Evolutionary conservation across 495 filamentous ascomycete genomes (phyloP), one percentile per base, ranked within the genome.

Genomic region (Xylaria flabelliformis): DNA sequence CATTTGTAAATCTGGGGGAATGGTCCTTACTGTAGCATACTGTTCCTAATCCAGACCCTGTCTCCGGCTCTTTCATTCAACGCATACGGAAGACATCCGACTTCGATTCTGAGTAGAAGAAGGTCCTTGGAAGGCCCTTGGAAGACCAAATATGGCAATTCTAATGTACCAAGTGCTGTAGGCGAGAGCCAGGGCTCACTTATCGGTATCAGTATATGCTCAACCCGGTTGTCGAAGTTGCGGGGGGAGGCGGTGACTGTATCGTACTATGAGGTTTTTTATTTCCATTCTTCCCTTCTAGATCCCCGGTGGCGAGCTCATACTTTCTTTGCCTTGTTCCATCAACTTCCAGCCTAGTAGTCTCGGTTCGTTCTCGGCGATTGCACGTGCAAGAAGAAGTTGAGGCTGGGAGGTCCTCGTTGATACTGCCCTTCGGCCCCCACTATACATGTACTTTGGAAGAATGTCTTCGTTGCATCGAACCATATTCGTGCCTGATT

Each of bases 1-100:
- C 63, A 72, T 65, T 67, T 71, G 69, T 56, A 61, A 71, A 72
- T 72, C 70, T 72, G 70, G 70, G 69, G 70, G 46, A 65, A 65
- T 58, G 34, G 61, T 44, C 50, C 70, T 67, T 72, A 66, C 70
- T 72, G 69, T 72, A 64, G 29, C 69, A 29, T 29, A 29, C 36
- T 56, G 19, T 65, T 48, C 69, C 62, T 41, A 65, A 71, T 71
- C 39, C 24, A 39, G 69, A 51, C 63, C 70, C 24, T 67, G 70
- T 64, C 70, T 66, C 70, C 70, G 70, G 63, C 62, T 50, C 62
- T 72, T 51, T 66, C 62, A 67, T 48, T 50, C 62, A 72, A 67
- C 39, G 53, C 63, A 51, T 29, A 72, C 70, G 70, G 70, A 72
- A 59, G 39, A 21, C 53, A 72, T 48, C 70, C 70, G 70, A 67